phyloP scores from a whole-genome alignment of 1,284 basidiomycete genomes.

The Cerioporus squamosus region DNA sequence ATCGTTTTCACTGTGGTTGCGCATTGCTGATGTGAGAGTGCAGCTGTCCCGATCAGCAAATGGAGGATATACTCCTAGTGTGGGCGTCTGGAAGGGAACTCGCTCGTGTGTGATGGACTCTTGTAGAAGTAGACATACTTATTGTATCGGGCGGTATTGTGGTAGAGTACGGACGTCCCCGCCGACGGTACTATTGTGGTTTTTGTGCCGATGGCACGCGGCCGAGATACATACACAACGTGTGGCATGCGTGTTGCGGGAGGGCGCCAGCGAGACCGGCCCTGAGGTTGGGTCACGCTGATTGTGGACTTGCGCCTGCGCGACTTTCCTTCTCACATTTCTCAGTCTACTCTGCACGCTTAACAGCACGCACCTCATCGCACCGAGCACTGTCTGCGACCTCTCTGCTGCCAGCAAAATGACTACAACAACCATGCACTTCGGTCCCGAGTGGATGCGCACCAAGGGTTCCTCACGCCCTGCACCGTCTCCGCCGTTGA shows the following conservation, averaged over 20 bases:
- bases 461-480: conserved; percentile 63
- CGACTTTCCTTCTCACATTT: conserved; percentile 30
- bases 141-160: conserved; percentile 8
- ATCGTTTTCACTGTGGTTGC: not conserved
- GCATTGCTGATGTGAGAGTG: conserved; percentile 9
- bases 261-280: conserved; percentile 24
- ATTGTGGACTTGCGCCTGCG: conserved; percentile 11
- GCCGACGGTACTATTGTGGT: too few species aligned
- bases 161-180: too few species aligned
- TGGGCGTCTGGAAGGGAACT: not conserved
- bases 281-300: conserved; percentile 33
- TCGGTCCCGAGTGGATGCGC: conserved; percentile 90
- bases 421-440: conserved; percentile 79
- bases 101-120: not conserved
- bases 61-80: conserved; percentile 53
- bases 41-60: conserved; percentile 61
- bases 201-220: too few species aligned
- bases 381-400: conserved; percentile 11
- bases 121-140: conserved; percentile 23
- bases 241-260: conserved; percentile 5
- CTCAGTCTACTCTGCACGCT: conserved; percentile 22
- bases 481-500: conserved; percentile 62
- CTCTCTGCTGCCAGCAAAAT: conserved; percentile 45
- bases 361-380: conserved; percentile 9
- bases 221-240: not conserved